Conservation (phyloP, 805 yeast genomes). For the Hanseniaspora occidentalis region DNA sequence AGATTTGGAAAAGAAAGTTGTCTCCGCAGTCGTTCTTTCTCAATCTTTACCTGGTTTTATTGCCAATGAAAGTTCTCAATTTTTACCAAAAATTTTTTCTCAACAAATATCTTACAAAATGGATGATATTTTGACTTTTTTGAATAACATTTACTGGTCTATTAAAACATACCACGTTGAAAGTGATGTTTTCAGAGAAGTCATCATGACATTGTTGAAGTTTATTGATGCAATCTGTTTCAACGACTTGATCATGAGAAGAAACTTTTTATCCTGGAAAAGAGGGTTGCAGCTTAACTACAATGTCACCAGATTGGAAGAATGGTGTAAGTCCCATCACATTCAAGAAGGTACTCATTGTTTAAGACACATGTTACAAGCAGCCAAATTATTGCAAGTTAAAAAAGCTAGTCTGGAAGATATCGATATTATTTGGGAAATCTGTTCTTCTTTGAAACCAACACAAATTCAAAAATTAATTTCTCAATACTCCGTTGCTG, state of each 20-base stretch:
- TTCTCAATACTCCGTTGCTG: slow-evolving; percentile 81
- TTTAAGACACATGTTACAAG: slow-evolving; percentile 79
- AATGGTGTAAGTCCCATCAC: slow-evolving; percentile 95
- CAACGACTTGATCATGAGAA: slow-evolving; percentile 89
- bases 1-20: slow-evolving; percentile 78
- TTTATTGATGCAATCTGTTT: slow-evolving; percentile 89
- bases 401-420: slow-evolving; percentile 83
- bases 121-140: slow-evolving; percentile 86
- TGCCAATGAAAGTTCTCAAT: slow-evolving; percentile 70
- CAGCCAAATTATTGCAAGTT: slow-evolving; percentile 84
- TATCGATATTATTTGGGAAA: slow-evolving; percentile 83
- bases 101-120: slow-evolving; percentile 59
- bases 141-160: slow-evolving; percentile 85
- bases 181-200: slow-evolving; percentile 70
- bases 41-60: slow-evolving; percentile 94
- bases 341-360: slow-evolving; percentile 78
- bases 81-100: slow-evolving; percentile 70
- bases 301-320: slow-evolving; percentile 91
- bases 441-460: slow-evolving; percentile 88
- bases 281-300: slow-evolving; percentile 94
- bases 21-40: slow-evolving; percentile 89
- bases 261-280: slow-evolving; percentile 93
- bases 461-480: slow-evolving; percentile 90
- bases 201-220: slow-evolving; percentile 67
- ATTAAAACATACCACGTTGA: slow-evolving; percentile 87